Conservation (phyloP, 2,329 filamentous ascomycete genomes). For the Ceratocystis colombiana region DNA sequence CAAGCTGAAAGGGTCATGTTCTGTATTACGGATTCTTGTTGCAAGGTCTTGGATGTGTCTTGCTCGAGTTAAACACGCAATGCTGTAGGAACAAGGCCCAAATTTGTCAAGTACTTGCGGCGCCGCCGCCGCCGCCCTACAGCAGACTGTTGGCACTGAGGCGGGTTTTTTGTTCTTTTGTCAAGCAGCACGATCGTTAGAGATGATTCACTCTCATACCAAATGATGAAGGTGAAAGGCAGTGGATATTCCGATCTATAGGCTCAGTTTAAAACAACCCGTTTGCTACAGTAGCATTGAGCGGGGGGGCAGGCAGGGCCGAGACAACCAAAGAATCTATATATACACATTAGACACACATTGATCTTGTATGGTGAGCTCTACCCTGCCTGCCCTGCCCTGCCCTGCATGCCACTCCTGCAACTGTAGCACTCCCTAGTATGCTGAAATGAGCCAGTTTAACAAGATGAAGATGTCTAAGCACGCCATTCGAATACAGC, state of each 20-base stretch:
- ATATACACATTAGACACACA: conserved; percentile 3
- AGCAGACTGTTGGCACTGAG: too few relatives aligned
- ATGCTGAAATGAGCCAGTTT: too few relatives aligned
- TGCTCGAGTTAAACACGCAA: background rate
- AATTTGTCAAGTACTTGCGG: background rate
- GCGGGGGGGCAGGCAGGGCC: background rate
- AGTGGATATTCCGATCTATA: background rate
- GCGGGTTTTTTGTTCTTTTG: too few relatives aligned
- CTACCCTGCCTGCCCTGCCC: background rate
- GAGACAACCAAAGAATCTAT: background rate
- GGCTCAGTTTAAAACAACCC: conserved; percentile 4
- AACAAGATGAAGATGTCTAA: too few relatives aligned
- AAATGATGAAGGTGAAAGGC: background rate
- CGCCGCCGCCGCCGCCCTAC: background rate
- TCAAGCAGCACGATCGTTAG: too few relatives aligned
- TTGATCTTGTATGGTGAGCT: background rate
- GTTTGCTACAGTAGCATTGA: conserved; percentile 9
- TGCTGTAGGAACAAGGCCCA: background rate
- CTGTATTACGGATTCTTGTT: background rate
- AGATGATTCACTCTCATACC: background rate
- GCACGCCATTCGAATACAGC: too few relatives aligned
- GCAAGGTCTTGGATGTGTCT: background rate
- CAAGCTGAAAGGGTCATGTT: conserved; percentile 4
- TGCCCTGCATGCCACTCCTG: background rate
- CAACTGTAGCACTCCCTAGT: background rate